Evolutionary conservation across 2,329 filamentous ascomycete genomes (phyloP), one percentile per base, ranked within the genome.

Genomic region (Ophiocordyceps camponoti-floridani): DNA sequence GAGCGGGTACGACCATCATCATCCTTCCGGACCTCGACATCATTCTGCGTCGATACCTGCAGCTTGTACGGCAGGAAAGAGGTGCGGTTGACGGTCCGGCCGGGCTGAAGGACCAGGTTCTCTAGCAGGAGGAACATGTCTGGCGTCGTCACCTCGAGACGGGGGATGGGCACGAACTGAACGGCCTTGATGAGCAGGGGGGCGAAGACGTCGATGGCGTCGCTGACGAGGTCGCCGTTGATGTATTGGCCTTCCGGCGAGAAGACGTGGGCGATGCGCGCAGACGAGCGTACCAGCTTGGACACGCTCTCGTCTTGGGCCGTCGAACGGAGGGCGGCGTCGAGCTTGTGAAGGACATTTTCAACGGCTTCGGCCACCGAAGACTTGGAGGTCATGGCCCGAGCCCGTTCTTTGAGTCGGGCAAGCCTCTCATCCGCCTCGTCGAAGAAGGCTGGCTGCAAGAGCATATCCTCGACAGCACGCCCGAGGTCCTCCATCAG

Each of bases 51-150:
- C 50, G 87, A 80, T 4, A 95, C 66, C 41, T 83, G 80, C 44
- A 95, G 68, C 45, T 79, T 77, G 63, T 86, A 89, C 0, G 89
- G 89, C 1, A 96, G 69, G 67, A 96, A 96, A 0, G 88, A 94
- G 3, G 82, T 85, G 49, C 81, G 68, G 58, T 94, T 89, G 53
- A 94, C 71, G 0, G 86, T 93, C 46, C 71, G 71, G 7, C 89
- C 89, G 0, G 89, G 89, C 56, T 95, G 85, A 30, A 96, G 70
- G 47, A 96, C 82, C 30, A 96, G 68, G 50, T 94, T 95, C 57
- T 96, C 89, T 2, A 96, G 66, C 1, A 96, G 66, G 5, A 96
- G 72, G 53, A 95, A 88, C 45, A 94, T 70, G 31, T 84, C 78
- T 0, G 87, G 88, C 4, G 81, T 82, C 1, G 84, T 82, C 5